Base-by-base conservation (phyloP, 768 basidiomycete genomes). In the Coprinellus aureogranulatus region DNA sequence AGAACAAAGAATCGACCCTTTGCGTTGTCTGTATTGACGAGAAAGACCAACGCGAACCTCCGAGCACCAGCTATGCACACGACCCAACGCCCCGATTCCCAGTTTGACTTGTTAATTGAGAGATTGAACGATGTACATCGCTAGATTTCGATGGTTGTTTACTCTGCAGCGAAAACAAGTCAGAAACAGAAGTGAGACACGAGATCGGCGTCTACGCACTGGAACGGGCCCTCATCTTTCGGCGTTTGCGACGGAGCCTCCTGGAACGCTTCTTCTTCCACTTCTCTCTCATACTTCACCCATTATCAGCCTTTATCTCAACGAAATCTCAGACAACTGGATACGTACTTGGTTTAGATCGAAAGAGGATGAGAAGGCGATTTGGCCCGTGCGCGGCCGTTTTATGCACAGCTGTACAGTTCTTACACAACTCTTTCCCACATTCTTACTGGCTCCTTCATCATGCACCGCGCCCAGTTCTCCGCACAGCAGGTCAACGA, bases 181-280 rank as follows among this genome's bases (percentile, higher is more conserved):
- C 50, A 26, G 34, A 25, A 25, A 22, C 18, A 0, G 34, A 20
- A 8, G 22, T 56, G 16, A 52, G 48, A 26, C 37, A 27, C 48
- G 6, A 30, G 10, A 22, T 20, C 6, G 39, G 52, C 26, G 45
- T 34, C 64, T 42, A 88, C 91, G 64, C 66, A 93, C 91, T 93
- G 82, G 91, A 93, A 77, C 91, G 91, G 62, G 91, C 91, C 74
- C 91, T 86, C 91, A 93, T 93, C 84, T 94, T 94, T 89, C 91
- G 88, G 82, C 91, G 89, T 71, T 94, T 94, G 76, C 91, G 89
- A 72, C 92, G 83, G 79, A 94, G 92, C 72, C 92, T 90, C 73
- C 91, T 87, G 63, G 91, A 91, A 72, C 91, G 84, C 83, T 94
- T 94, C 80, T 94, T 94, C 86, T 92, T 92, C 91, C 91, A 93